These are phyloP conservation scores for Metschnikowia cerradonensis DNA, from an alignment of 805 yeast genomes.

Conservation along the genomic window DNA sequence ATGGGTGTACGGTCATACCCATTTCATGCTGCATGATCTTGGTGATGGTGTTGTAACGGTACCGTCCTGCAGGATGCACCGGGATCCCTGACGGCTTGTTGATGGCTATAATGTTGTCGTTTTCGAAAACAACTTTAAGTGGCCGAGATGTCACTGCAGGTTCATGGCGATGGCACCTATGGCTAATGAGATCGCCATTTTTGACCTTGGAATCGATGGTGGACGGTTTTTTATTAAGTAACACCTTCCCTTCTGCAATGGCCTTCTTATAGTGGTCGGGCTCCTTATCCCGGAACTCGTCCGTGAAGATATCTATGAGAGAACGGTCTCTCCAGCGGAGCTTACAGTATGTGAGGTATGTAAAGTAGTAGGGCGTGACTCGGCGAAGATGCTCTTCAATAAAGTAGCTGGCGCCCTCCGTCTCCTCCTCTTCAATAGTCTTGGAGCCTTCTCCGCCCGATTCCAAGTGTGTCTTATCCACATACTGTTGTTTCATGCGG, in stretches of 20 bases:
- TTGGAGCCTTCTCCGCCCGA: slow-evolving; percentile 35
- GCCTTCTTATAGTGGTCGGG: slow-evolving; percentile 57
- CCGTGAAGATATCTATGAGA: slow-evolving; percentile 71
- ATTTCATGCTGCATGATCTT: slow-evolving; percentile 70
- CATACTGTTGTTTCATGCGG: slow-evolving; percentile 39
- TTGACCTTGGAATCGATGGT: slow-evolving; percentile 58
- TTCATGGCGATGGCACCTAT: slow-evolving; percentile 83
- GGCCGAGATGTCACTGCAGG: slow-evolving; percentile 68
- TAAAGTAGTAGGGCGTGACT: slow-evolving; percentile 81
- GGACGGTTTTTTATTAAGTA: slow-evolving; percentile 66
- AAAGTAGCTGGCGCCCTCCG: slow-evolving; percentile 53
- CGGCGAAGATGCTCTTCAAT: slow-evolving; percentile 62
- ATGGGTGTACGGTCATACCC: slow-evolving; percentile 63
- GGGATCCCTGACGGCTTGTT: slow-evolving; percentile 96
- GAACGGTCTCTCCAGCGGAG: slow-evolving; percentile 86
- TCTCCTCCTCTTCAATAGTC: slow-evolving; percentile 51
- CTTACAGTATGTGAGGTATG: slow-evolving; percentile 89
- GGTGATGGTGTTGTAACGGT: slow-evolving; percentile 71
- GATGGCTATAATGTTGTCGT: slow-evolving; percentile 72
- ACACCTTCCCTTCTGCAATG: slow-evolving; percentile 60
- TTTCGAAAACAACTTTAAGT: slow-evolving; percentile 66
- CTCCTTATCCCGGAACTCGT: slow-evolving; percentile 80
- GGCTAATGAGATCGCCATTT: slow-evolving; percentile 81
- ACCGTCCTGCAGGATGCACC: slow-evolving; percentile 91
- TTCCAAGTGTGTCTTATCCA: slow-evolving; percentile 41